A percentile compares a stretch with the other conserved stretches of the same genome.
phyloP scores from a whole-genome alignment of 2,329 filamentous ascomycete genomes.

The Blastomyces emzantsi region DNA sequence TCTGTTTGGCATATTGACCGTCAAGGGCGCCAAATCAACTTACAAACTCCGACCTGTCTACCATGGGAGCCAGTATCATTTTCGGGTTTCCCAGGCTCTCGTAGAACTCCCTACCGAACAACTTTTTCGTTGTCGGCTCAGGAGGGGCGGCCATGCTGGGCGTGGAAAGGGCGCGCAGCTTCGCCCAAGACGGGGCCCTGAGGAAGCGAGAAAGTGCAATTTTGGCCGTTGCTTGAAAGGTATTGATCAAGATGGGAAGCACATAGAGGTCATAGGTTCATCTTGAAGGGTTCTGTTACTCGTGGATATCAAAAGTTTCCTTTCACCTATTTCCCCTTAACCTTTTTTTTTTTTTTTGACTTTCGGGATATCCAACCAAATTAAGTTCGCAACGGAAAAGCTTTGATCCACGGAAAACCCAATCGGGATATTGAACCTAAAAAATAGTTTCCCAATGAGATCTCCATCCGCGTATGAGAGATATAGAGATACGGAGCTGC shows the following conservation, averaged over 20 bases:
- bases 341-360: not conserved
- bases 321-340: not conserved
- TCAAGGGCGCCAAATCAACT: slow-evolving; percentile 26
- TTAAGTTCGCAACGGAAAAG: not conserved
- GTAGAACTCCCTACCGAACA: slow-evolving; percentile 84
- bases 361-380: not conserved
- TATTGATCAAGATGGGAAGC: not conserved
- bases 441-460: too few relatives aligned
- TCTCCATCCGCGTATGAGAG: too few relatives aligned
- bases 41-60: slow-evolving; percentile 97
- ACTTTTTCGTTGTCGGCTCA: slow-evolving; percentile 44
- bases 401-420: not conserved
- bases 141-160: not conserved
- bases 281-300: not conserved
- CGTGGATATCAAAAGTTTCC: not conserved
- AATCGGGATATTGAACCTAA: too few relatives aligned
- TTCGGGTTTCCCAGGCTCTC: slow-evolving; percentile 89
- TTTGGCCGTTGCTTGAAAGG: not conserved
- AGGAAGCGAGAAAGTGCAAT: not conserved
- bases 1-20: not conserved
- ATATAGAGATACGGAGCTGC: too few relatives aligned
- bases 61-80: slow-evolving; percentile 90
- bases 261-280: not conserved
- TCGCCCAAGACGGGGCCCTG: slow-evolving; percentile 1
- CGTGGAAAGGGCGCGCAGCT: not conserved